Base-by-base conservation (phyloP, 345 rosid genomes). In the Geranium rotundifolium region DNA sequence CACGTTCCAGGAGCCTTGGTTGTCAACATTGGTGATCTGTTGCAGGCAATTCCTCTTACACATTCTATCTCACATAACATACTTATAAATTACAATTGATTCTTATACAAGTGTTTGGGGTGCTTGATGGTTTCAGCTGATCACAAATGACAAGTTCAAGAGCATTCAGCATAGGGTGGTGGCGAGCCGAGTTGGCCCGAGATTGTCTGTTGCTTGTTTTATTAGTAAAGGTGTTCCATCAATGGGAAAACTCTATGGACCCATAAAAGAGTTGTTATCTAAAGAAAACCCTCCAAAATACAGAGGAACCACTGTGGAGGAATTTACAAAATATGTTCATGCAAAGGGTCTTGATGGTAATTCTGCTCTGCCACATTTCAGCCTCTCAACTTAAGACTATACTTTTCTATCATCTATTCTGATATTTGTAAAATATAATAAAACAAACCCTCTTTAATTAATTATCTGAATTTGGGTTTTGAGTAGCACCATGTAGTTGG, bases 41-140 rank as follows among this genome's bases (percentile, higher is more conserved):
- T 83, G 0, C 88, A 83, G 79, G 91, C 57, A 79, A 67, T 82
- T 54, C n/a, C n/a, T n/a, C n/a, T n/a, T n/a, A n/a, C n/a, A n/a
- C n/a, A n/a, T n/a, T n/a, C n/a, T n/a, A n/a, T n/a, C n/a, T n/a
- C n/a, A n/a, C n/a, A n/a, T n/a, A n/a, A n/a, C n/a, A n/a, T n/a
- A n/a, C n/a, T n/a, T n/a, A n/a, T n/a, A n/a, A n/a, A n/a, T n/a
- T n/a, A n/a, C n/a, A 31, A 31, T 31, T 31, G 37, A 31, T 31
- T 31, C 37, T 31, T 3, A 31, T 7, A n/a, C n/a, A n/a, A n/a
- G n/a, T n/a, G n/a, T n/a, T n/a, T n/a, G n/a, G n/a, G n/a, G n/a
- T n/a, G n/a, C n/a, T n/a, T n/a, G n/a, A 31, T n/a, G n/a, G n/a
- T 19, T 57, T 57, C 23, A 81, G 88, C 72, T 83, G 7, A 56